Evolutionary conservation across 2,329 filamentous ascomycete species (phyloP), one percentile per base, ranked within the genome.

Genomic region (Metarhizium sp.): DNA sequence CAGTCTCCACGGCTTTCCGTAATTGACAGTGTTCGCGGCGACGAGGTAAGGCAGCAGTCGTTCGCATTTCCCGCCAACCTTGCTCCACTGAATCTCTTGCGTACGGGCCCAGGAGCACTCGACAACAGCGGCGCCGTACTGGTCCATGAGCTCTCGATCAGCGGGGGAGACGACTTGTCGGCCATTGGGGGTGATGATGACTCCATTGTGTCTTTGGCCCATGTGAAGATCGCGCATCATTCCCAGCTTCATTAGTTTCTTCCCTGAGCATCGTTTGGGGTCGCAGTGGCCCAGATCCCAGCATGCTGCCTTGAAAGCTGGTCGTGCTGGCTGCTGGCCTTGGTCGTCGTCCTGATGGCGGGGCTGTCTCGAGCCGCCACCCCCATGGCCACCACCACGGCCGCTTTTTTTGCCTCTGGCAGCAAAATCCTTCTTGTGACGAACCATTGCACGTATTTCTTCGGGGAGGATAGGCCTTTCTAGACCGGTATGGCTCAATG

Each of bases 261-360:
- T 99, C 36, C 94, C 94, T 0, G 92, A 96, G 73, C 94, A 99
- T 63, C 92, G 80, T 72, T 96, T 97, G 8, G 92, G 90, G 67
- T 99, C 94, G 76, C 94, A 99, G 75, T 99, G 94, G 59, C 92
- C 92, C 38, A 99, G 79, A 67, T 99, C 94, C 94, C 94, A 99
- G 71, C 92, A 96, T 57, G 92, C 94, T 51, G 94, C 92, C 73
- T 95, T 95, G 80, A 92, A 96, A 25, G 75, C 66, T 43, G 73
- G 84, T 60, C 64, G 80, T 51, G 65, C 58, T 54, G 64, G 57
- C 55, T 65, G 59, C 50, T 62, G 52, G 38, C 57, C 53, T 42
- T 56, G 52, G 48, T 53, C 66, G 54, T 6, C 32, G 32, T 34
- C 32, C 61, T 69, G 75, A 61, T 78, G 78, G 57, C 78, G 74